A percentile compares a stretch with the other conserved stretches of the same genome.
Conservation (phyloP, 2,329 filamentous ascomycete species). For the Cladosporium sp. region DNA sequence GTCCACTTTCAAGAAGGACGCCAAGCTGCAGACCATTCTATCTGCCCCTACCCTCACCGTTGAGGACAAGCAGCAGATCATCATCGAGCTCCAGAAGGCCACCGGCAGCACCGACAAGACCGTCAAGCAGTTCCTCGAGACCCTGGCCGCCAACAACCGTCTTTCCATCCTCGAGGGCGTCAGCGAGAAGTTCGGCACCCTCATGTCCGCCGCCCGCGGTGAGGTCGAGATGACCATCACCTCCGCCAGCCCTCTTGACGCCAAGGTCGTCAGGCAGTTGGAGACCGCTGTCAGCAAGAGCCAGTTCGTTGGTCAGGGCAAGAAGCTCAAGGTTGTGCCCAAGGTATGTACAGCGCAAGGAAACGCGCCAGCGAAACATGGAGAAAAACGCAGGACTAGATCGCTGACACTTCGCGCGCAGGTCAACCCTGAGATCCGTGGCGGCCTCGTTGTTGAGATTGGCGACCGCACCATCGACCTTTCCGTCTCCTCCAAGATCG, state of each 20-base stretch:
- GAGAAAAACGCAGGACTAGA: not conserved
- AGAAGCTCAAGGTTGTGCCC: constrained; percentile 97
- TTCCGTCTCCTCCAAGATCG: constrained; percentile 88
- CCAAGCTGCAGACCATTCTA: constrained; percentile 74
- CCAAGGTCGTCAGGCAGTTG: constrained; percentile 77
- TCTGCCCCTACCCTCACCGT: constrained; percentile 71
- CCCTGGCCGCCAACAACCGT: constrained; percentile 95
- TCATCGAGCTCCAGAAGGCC: constrained; percentile 83
- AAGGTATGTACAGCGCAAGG: constrained; percentile 51
- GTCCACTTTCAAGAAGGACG: constrained; percentile 72
- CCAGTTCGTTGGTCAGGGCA: constrained; percentile 78
- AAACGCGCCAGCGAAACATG: not conserved
- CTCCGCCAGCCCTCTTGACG: constrained; percentile 85
- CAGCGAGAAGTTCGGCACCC: constrained; percentile 76
- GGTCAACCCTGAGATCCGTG: constrained; percentile 93
- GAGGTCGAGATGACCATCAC: constrained; percentile 93
- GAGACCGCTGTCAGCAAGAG: constrained; percentile 88
- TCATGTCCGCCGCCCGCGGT: constrained; percentile 85
- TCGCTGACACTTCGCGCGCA: constrained; percentile 33
- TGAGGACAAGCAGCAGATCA: constrained; percentile 78
- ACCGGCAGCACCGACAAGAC: constrained; percentile 67
- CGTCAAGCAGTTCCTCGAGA: constrained; percentile 87
- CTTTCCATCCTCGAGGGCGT: constrained; percentile 77
- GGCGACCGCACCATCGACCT: constrained; percentile 98
- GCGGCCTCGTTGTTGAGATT: constrained; percentile 87